phyloP scores from a whole-genome alignment of 805 yeast species.

The Clavispora fructus region DNA sequence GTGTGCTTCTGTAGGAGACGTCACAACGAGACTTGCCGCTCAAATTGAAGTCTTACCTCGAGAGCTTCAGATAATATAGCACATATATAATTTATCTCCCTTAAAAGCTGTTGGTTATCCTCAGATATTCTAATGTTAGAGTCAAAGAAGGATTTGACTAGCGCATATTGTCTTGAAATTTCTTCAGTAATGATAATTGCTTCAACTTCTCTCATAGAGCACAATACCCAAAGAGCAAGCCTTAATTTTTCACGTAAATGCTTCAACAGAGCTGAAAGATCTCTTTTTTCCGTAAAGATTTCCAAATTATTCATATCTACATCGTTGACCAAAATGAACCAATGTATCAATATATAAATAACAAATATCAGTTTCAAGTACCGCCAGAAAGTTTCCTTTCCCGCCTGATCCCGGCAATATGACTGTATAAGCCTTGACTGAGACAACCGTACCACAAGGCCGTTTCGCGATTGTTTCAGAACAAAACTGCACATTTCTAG shows the following conservation, averaged over 20 bases:
- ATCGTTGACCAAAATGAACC: too few relatives aligned
- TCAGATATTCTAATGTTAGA: background rate
- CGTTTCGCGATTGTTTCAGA: too few relatives aligned
- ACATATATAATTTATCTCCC: background rate
- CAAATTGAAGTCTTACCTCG: background rate
- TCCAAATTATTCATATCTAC: too few relatives aligned
- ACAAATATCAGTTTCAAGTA: too few relatives aligned
- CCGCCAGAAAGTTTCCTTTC: too few relatives aligned
- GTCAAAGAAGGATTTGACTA: background rate
- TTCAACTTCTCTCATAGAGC: background rate
- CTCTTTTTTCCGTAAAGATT: background rate
- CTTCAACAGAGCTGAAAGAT: background rate
- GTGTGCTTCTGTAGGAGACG: too few relatives aligned
- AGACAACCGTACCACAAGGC: too few relatives aligned
- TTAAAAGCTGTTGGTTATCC: background rate
- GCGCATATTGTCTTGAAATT: background rate
- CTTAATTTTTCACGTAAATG: background rate
- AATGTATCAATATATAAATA: too few relatives aligned
- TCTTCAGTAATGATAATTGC: background rate
- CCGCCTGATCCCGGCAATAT: too few relatives aligned
- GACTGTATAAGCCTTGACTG: too few relatives aligned
- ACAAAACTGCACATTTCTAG: background rate
- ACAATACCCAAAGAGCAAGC: background rate
- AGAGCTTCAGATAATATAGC: background rate
- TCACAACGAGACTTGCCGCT: background rate